phyloP scores from a whole-genome alignment of 345 rosid genomes.

The Bruguiera gymnorhiza region DNA sequence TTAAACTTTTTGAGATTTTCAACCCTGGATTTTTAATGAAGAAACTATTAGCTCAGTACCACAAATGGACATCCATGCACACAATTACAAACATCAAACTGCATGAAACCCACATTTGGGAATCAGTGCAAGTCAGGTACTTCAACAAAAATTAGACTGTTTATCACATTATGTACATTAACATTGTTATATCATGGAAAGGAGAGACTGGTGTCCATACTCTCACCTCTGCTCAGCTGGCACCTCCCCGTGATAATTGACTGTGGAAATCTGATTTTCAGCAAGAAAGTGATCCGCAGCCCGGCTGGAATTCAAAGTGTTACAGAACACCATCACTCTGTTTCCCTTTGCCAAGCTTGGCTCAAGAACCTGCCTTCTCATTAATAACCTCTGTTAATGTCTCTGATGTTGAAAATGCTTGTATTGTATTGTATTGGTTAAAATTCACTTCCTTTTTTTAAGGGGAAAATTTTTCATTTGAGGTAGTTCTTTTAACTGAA shows the following conservation, averaged over 20 bases:
- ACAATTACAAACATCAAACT: neutral
- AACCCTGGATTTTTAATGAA: slow-evolving; percentile 45
- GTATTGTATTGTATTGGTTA: neutral
- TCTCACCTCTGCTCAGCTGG: slow-evolving; percentile 89
- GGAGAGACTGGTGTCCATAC: neutral
- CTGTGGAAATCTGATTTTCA: slow-evolving; percentile 75
- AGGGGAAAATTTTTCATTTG: too few relatives aligned
- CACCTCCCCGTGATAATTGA: slow-evolving; percentile 94
- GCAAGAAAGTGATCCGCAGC: slow-evolving; percentile 89
- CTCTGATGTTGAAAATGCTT: slow-evolving; percentile 4
- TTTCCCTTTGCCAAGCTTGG: slow-evolving; percentile 93
- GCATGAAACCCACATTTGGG: too few relatives aligned
- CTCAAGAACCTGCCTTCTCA: slow-evolving; percentile 75
- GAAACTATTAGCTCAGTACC: neutral
- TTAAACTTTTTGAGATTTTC: slow-evolving; percentile 84
- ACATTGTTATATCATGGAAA: neutral
- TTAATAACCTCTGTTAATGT: slow-evolving; percentile 16
- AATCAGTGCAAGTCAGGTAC: too few relatives aligned
- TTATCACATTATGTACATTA: neutral
- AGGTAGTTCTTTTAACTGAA: too few relatives aligned
- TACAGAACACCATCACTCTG: slow-evolving; percentile 91
- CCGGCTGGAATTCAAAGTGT: slow-evolving; percentile 86
- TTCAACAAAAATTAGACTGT: too few relatives aligned
- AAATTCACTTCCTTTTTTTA: neutral
- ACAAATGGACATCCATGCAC: neutral